Percentiles rank a stretch among this genome's conserved stretches.
Conservation (phyloP, 768 basidiomycete species). For the Mrakia frigida region DNA sequence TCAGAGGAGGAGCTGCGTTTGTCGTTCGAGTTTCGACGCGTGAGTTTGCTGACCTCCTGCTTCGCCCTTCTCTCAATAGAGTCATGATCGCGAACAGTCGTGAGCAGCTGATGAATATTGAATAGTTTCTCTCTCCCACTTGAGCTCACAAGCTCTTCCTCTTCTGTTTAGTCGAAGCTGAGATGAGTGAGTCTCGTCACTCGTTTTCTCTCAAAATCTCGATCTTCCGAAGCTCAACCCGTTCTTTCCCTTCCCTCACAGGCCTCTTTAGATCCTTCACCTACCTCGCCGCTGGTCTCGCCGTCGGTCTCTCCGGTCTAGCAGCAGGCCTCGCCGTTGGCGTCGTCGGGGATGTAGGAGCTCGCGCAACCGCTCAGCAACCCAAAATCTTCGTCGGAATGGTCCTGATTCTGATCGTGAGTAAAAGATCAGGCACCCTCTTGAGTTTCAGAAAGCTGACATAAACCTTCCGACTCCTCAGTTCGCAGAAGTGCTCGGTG, state of each 20-base stretch:
- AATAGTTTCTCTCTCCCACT: too few relatives aligned
- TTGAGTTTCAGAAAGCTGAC: too few relatives aligned
- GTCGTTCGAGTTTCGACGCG: not conserved
- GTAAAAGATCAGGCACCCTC: too few relatives aligned
- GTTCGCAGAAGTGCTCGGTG: not conserved
- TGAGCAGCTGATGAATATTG: too few relatives aligned
- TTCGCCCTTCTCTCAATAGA: not conserved
- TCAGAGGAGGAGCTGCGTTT: too few relatives aligned
- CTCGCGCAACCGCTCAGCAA: not conserved
- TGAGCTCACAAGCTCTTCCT: too few relatives aligned
- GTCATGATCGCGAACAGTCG: constrained; percentile 5
- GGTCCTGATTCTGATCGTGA: not conserved
- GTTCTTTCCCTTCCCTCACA: not conserved
- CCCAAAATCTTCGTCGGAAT: not conserved
- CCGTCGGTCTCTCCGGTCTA: not conserved
- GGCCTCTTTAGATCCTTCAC: constrained; percentile 5
- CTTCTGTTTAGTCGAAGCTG: not conserved
- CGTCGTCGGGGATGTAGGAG: not conserved
- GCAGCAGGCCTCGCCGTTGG: not conserved
- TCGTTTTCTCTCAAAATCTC: not conserved
- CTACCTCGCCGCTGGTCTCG: not conserved
- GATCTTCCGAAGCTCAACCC: not conserved
- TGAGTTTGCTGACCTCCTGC: not conserved
- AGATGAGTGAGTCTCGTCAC: not conserved
- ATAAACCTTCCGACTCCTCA: too few relatives aligned